Percentiles rank a stretch among this genome's conserved stretches.
phyloP scores from a whole-genome alignment of 2,329 filamentous ascomycete species.

The Ophiocordyceps unilateralis region DNA sequence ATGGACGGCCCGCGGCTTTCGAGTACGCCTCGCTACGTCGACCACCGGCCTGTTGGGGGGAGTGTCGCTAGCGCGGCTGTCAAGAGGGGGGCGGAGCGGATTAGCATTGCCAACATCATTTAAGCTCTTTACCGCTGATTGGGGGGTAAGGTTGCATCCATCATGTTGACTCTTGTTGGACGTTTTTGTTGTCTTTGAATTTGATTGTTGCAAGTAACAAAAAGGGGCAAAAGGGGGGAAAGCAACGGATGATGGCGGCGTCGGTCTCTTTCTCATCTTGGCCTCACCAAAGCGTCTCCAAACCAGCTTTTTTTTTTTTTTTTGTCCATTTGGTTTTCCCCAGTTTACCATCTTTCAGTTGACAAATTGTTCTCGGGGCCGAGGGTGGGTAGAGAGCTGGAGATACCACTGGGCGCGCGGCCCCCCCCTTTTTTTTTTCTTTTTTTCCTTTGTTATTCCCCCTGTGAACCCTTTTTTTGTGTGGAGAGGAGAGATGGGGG shows the following conservation, averaged over 20 bases:
- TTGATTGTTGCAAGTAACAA: background rate
- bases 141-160: background rate
- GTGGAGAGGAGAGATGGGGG: too few species aligned
- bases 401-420: too few species aligned
- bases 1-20: slow-evolving; percentile 12
- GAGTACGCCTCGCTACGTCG: slow-evolving; percentile 13
- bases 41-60: slow-evolving; percentile 11
- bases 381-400: too few species aligned
- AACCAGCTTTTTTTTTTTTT: background rate
- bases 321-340: too few species aligned
- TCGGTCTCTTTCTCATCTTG: background rate
- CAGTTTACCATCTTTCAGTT: too few species aligned
- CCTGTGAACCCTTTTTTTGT: too few species aligned
- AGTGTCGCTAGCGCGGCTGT: slow-evolving; percentile 11
- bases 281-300: background rate
- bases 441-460: too few species aligned
- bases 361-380: too few species aligned
- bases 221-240: too few species aligned
- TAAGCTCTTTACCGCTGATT: slow-evolving; percentile 5
- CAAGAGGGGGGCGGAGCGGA: slow-evolving; percentile 13
- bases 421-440: too few species aligned
- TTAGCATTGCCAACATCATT: slow-evolving; percentile 21
- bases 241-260: too few species aligned
- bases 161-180: too few species aligned
- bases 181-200: background rate